Percentiles rank a stretch among this genome's conserved stretches.
These are phyloP conservation scores for Curvularia sp. DNA, from an alignment of 2,329 filamentous ascomycete genomes.

Conservation along the genomic window DNA sequence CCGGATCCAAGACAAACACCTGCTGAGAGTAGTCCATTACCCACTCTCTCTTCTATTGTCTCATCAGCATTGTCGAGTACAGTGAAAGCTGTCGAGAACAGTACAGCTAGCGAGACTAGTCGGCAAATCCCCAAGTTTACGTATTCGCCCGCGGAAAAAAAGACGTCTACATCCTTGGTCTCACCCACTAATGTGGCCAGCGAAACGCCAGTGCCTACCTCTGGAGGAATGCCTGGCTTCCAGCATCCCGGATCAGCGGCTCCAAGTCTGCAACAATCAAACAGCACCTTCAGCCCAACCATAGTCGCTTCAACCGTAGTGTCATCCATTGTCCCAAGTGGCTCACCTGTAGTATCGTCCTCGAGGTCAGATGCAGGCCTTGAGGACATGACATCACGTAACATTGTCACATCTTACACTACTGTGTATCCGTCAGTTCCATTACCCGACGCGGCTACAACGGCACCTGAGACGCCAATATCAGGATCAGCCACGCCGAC, in stretches of 20 bases:
- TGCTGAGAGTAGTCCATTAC: slow-evolving; percentile 16
- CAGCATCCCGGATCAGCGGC: slow-evolving; percentile 23
- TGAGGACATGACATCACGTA: slow-evolving; percentile 22
- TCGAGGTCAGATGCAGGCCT: slow-evolving; percentile 5
- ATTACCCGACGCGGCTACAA: slow-evolving; percentile 9
- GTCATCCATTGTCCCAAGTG: slow-evolving; percentile 6
- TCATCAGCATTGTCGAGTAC: slow-evolving; percentile 20
- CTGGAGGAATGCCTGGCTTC: slow-evolving; percentile 34
- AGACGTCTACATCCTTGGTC: slow-evolving; percentile 14
- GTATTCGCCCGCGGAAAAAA: slow-evolving; percentile 34
- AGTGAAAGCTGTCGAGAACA: slow-evolving; percentile 24
- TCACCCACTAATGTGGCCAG: slow-evolving; percentile 19
- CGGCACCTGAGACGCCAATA: slow-evolving; percentile 5
- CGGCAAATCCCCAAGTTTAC: slow-evolving; percentile 33
- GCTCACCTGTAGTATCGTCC: not conserved
- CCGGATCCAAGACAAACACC: slow-evolving; percentile 14
- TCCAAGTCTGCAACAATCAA: slow-evolving; percentile 9
- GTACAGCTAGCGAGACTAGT: slow-evolving; percentile 23
- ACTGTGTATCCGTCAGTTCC: slow-evolving; percentile 33
- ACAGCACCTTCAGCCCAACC: slow-evolving; percentile 1
- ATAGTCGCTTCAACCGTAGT: slow-evolving; percentile 9
- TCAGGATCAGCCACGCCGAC: slow-evolving; percentile 15
- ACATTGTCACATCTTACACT: slow-evolving; percentile 40
- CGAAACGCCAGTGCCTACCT: slow-evolving; percentile 16
- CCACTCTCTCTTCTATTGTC: slow-evolving; percentile 7